Conservation (phyloP, 805 yeast species). For the Candida sithepensis region DNA sequence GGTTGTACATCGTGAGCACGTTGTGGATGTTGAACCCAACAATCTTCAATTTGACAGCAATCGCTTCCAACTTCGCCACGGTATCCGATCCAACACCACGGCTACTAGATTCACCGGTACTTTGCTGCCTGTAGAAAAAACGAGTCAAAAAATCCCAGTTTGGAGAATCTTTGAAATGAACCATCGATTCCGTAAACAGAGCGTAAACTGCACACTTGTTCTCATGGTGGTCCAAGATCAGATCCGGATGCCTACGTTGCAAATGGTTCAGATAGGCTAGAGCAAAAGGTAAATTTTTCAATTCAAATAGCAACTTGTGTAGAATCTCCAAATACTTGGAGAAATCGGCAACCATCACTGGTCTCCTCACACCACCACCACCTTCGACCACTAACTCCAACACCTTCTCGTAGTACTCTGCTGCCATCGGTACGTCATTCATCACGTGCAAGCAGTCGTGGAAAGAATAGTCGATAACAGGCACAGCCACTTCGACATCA, state of each 20-base stretch:
- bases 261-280: constrained; percentile 16
- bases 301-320: constrained; percentile 6
- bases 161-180: constrained; percentile 12
- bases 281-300: constrained; percentile 18
- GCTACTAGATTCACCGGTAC: constrained; percentile 2
- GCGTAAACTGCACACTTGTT: constrained; percentile 9
- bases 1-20: constrained; percentile 16
- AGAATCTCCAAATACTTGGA: constrained; percentile 9
- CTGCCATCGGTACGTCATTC: neutral
- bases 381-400: too few species aligned
- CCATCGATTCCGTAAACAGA: constrained; percentile 14
- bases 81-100: neutral
- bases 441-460: neutral
- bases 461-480: neutral
- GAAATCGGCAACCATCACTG: constrained; percentile 1
- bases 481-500: neutral
- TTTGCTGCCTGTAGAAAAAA: constrained; percentile 12
- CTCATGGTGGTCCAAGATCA: constrained; percentile 2
- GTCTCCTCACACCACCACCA: too few species aligned
- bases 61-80: neutral
- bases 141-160: constrained; percentile 16
- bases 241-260: constrained; percentile 2
- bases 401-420: neutral
- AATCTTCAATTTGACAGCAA: neutral
- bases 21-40: constrained; percentile 7